phyloP scores from a whole-genome alignment of 2,329 filamentous ascomycete genomes.

The Curvularia lunata region DNA sequence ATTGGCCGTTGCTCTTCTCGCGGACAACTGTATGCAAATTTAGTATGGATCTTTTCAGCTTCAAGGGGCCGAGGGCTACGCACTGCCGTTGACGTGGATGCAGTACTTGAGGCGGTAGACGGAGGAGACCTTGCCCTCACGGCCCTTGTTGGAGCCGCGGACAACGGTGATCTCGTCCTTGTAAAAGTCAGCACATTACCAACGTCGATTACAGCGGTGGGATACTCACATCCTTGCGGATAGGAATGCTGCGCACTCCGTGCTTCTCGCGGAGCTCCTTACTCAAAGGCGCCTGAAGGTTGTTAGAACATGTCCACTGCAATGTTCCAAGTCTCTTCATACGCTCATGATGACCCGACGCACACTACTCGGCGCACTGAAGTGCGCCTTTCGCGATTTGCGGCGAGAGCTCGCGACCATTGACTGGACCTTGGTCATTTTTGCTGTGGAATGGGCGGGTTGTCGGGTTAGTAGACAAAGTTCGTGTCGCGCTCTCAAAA shows the following conservation, averaged over 20 bases:
- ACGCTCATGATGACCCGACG: slow-evolving; percentile 88
- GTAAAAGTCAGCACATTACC: slow-evolving; percentile 35
- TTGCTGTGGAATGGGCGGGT: slow-evolving; percentile 51
- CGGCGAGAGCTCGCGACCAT: slow-evolving; percentile 79
- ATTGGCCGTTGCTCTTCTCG: slow-evolving; percentile 97
- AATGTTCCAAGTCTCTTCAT: slow-evolving; percentile 70
- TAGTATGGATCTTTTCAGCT: slow-evolving; percentile 21
- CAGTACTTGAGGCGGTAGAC: slow-evolving; percentile 85
- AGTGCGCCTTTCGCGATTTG: slow-evolving; percentile 99
- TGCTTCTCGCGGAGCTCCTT: slow-evolving; percentile 98
- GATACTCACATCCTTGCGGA: slow-evolving; percentile 78
- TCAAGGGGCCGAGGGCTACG: slow-evolving; percentile 22
- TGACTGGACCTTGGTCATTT: slow-evolving; percentile 74
- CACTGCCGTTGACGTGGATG: slow-evolving; percentile 87
- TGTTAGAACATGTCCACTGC: slow-evolving; percentile 41
- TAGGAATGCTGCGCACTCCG: slow-evolving; percentile 89
- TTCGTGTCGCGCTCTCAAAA: slow-evolving; percentile 27
- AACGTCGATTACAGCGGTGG: slow-evolving; percentile 39
- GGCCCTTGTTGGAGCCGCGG: slow-evolving; percentile 94
- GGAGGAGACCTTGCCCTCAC: slow-evolving; percentile 96
- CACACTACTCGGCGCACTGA: slow-evolving; percentile 90
- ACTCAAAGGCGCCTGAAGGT: slow-evolving; percentile 49
- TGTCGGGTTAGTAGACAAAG: slow-evolving; percentile 41
- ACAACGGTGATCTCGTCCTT: slow-evolving; percentile 85
- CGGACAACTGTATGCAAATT: slow-evolving; percentile 68